These are phyloP conservation scores for Hypoxylon trugodes DNA, from an alignment of 495 filamentous ascomycete species.

Conservation along the genomic window DNA sequence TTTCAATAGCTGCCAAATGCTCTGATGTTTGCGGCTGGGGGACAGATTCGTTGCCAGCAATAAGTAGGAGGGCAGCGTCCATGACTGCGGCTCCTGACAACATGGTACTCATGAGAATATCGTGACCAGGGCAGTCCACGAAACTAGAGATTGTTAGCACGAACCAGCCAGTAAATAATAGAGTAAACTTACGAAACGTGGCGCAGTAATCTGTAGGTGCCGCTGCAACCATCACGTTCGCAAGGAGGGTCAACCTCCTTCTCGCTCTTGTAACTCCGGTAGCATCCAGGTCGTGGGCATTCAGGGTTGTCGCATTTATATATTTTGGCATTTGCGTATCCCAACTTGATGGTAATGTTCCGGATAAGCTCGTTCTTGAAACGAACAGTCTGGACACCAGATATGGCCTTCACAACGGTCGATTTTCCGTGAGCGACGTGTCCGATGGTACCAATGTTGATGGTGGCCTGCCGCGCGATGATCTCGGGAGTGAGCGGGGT, in stretches of 20 bases:
- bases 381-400: slow-evolving; percentile 96
- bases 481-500: slow-evolving; percentile 93
- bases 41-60: slow-evolving; percentile 98
- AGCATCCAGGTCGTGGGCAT: slow-evolving; percentile 94
- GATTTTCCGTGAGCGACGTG: slow-evolving; percentile 99
- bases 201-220: slow-evolving; percentile 82
- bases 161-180: not conserved
- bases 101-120: slow-evolving; percentile 99
- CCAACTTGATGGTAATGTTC: slow-evolving; percentile 99
- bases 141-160: slow-evolving; percentile 64
- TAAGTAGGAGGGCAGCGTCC: slow-evolving; percentile 95
- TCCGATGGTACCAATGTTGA: slow-evolving; percentile 98
- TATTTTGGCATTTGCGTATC: slow-evolving; percentile 99
- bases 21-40: slow-evolving; percentile 99
- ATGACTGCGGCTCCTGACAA: slow-evolving; percentile 99
- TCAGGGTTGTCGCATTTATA: slow-evolving; percentile 95
- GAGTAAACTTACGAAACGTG: slow-evolving; percentile 79
- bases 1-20: slow-evolving; percentile 97
- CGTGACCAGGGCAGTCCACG: slow-evolving; percentile 98
- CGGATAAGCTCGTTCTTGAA: slow-evolving; percentile 99
- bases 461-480: slow-evolving; percentile 95
- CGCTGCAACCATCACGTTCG: slow-evolving; percentile 88
- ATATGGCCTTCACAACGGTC: slow-evolving; percentile 98
- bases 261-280: slow-evolving; percentile 96
- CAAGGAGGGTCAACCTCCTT: slow-evolving; percentile 96